phyloP scores from a whole-genome alignment of 78 protist genomes.

The Protostelium mycophagum region DNA sequence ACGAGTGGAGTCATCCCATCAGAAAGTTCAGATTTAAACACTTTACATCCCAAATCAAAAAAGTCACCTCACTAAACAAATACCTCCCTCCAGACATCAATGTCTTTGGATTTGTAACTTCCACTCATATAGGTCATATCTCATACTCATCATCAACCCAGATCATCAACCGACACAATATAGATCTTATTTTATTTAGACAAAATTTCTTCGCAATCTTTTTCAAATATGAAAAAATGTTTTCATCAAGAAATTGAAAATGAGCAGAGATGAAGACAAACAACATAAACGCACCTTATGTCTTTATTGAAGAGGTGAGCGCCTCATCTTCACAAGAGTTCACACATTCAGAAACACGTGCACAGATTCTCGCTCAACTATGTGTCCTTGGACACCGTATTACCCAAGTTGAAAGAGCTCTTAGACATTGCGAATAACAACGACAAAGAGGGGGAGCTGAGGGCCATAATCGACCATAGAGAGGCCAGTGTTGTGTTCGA shows the following conservation, averaged over 20 bases:
- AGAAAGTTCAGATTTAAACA: conserved; percentile 41
- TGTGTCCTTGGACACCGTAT: conserved; percentile 16
- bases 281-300: conserved; percentile 36
- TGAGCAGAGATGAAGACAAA: conserved; percentile 45
- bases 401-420: conserved; percentile 28
- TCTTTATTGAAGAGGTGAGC: conserved; percentile 19
- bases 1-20: conserved; percentile 44
- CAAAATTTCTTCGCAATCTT: too few species aligned
- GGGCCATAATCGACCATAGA: conserved; percentile 26
- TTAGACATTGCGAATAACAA: conserved; percentile 17
- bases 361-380: conserved; percentile 57
- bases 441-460: conserved; percentile 18
- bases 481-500: conserved; percentile 40
- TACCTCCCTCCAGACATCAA: not conserved
- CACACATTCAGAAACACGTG: too few species aligned
- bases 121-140: not conserved
- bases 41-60: not conserved
- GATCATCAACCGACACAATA: too few species aligned
- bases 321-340: not conserved
- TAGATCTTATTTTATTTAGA: too few species aligned
- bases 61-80: not conserved
- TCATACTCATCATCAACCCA: too few species aligned
- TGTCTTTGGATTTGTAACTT: not conserved
- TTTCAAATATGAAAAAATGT: too few species aligned
- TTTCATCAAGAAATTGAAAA: not conserved